Evolutionary conservation across 495 filamentous ascomycete genomes (phyloP).

Genomic region (Arthonia radiata): DNA sequence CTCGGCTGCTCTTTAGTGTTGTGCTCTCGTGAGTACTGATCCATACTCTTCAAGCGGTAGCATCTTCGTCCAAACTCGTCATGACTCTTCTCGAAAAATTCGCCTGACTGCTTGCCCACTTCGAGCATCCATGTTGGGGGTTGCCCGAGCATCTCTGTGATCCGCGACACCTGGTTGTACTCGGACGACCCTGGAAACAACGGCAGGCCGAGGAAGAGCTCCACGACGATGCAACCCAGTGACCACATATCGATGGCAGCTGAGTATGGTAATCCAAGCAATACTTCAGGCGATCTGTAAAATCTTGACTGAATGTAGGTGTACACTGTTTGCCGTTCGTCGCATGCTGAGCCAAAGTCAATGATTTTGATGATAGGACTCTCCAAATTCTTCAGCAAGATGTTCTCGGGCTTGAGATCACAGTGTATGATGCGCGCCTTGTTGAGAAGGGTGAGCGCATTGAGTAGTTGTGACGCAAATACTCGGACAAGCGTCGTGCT

Average conservation of each 20-base stretch:
- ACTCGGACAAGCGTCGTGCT: conserved; percentile 96
- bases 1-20: conserved; percentile 94
- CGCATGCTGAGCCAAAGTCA: conserved; percentile 96
- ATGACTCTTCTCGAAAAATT: conserved; percentile 90
- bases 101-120: conserved; percentile 91
- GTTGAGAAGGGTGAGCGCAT: conserved; percentile 75
- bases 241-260: conserved; percentile 99
- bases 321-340: conserved; percentile 96
- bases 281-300: conserved; percentile 89
- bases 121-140: conserved; percentile 99
- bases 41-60: conserved; percentile 87
- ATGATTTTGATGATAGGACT: conserved; percentile 99
- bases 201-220: conserved; percentile 85
- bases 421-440: conserved; percentile 96
- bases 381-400: conserved; percentile 95
- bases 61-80: conserved; percentile 77
- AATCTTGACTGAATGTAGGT: conserved; percentile 99
- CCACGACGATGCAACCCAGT: conserved; percentile 92
- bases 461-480: conserved; percentile 91
- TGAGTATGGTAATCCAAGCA: conserved; percentile 89
- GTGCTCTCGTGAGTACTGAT: conserved; percentile 88
- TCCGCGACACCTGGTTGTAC: conserved; percentile 93
- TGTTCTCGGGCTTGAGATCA: conserved; percentile 97
- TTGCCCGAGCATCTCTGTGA: conserved; percentile 94
- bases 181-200: conserved; percentile 95